A percentile compares a stretch with the other conserved stretches of the same genome.
Conservation (phyloP, 192 early-diverging fungal genomes). For the Coemansia sp. region DNA sequence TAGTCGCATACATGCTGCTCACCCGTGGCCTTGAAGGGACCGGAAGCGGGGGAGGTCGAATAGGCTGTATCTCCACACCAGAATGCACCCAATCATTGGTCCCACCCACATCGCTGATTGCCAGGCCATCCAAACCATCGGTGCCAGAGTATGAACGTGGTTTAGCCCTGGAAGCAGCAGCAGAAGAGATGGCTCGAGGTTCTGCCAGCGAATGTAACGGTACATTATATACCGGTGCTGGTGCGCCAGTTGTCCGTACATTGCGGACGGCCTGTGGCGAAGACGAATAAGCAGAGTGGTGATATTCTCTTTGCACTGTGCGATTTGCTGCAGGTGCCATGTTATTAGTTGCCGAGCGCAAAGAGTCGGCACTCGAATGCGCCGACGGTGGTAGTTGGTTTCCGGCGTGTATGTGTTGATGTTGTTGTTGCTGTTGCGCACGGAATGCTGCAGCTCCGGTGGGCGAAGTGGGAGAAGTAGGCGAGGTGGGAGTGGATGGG, state of each 20-base stretch:
- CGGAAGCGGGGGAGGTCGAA: slow-evolving; percentile 6
- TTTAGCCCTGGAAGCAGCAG: slow-evolving; percentile 16
- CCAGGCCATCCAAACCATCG: slow-evolving; percentile 4
- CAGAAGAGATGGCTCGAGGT: background rate
- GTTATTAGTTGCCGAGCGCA: slow-evolving; percentile 7
- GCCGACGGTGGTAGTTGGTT: slow-evolving; percentile 12
- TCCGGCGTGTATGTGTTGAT: background rate
- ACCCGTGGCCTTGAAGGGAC: slow-evolving; percentile 28
- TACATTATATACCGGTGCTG: background rate
- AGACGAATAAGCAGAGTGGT: background rate
- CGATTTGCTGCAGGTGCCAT: background rate
- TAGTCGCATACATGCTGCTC: slow-evolving; percentile 32
- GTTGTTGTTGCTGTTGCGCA: background rate
- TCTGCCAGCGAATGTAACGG: background rate
- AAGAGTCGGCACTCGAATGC: slow-evolving; percentile 29
- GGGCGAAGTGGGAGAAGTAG: background rate
- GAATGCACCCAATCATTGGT: background rate
- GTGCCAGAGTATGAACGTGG: slow-evolving; percentile 35
- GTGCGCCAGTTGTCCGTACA: background rate
- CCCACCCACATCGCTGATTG: background rate
- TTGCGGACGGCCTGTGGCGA: slow-evolving; percentile 1
- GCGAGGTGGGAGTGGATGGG: slow-evolving; percentile 41
- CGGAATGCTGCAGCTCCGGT: background rate
- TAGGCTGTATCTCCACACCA: background rate
- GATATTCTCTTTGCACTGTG: background rate